These are phyloP conservation scores for Astragalus glycyphyllos DNA, from an alignment of 306 rosid genomes.

Conservation along the genomic window DNA sequence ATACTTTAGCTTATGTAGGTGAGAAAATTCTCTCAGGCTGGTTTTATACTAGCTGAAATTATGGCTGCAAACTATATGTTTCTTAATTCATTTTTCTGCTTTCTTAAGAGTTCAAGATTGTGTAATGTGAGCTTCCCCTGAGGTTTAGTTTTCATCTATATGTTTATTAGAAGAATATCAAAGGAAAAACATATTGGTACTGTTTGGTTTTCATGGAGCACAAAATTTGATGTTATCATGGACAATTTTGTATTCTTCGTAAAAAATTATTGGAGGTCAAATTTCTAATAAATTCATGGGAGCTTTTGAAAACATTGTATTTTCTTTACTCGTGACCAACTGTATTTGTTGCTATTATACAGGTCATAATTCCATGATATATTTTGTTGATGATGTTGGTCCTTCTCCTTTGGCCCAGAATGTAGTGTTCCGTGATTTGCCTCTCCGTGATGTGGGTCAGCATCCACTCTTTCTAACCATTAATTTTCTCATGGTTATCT, in stretches of 20 bases:
- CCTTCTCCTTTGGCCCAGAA: slow-evolving; percentile 96
- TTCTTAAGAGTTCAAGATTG: slow-evolving; percentile 26
- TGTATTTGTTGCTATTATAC: slow-evolving; percentile 50
- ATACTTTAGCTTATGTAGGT: slow-evolving; percentile 93
- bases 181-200: background rate
- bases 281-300: slow-evolving; percentile 6
- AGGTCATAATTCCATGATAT: slow-evolving; percentile 95
- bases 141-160: slow-evolving; percentile 34
- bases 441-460: slow-evolving; percentile 99
- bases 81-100: slow-evolving; percentile 24
- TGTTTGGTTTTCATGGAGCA: background rate
- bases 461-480: slow-evolving; percentile 70
- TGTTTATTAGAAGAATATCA: slow-evolving; percentile 29
- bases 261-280: slow-evolving; percentile 7
- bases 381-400: slow-evolving; percentile 91
- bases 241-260: background rate
- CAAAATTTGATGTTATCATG: slow-evolving; percentile 23
- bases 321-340: slow-evolving; percentile 31
- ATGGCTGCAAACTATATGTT: slow-evolving; percentile 32
- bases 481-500: slow-evolving; percentile 36
- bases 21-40: slow-evolving; percentile 53
- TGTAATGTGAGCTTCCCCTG: slow-evolving; percentile 2
- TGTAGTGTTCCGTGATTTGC: slow-evolving; percentile 89
- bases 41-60: slow-evolving; percentile 22
- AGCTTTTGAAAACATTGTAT: slow-evolving; percentile 24